Base-by-base conservation (phyloP, 306 rosid genomes). In the Senna siamea region DNA sequence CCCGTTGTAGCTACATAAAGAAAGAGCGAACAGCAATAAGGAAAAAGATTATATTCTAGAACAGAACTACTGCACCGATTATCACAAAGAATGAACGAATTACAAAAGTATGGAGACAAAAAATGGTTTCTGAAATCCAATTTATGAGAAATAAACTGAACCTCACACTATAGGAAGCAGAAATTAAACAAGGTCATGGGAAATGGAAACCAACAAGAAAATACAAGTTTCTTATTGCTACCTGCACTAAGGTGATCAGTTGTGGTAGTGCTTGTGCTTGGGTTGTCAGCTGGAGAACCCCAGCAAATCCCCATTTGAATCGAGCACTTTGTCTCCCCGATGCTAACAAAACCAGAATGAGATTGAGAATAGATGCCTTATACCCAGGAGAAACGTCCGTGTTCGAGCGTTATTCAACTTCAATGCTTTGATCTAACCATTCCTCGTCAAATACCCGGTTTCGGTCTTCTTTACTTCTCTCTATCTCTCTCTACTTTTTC, bases 231-330 rank as follows among this genome's bases (percentile, higher is more conserved):
- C 7, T 40, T 14, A 2, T 3, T 19, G 52, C 15, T 84, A 86
- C 90, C 91, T 75, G 85, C 48, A 65, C 80, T 88, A 34, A 90
- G 80, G 47, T 52, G 68, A 76, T 89, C 88, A 13, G 92, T 83
- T 26, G 86, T 75, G 32, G 60, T 37, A 41, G 86, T 79, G 14
- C 79, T 82, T 64, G 80, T 64, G 78, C 69, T 56, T 56, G 57
- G 38, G 43, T 61, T 43, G 6, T 61, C 72, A 76, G 78, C 76
- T 34, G 70, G 44, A 77, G 90, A 86, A 80, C 85, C 79, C 90
- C 88, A 93, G 81, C 98, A 93, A 82, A n/a, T 89, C 56, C 98
- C 98, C 98, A 93, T 93, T 48, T 68, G 18, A 63, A 75, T 43
- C 66, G 3, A 37, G 54, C 53, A 38, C 66, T 34, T 37, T 47